A percentile compares a stretch with the other conserved stretches of the same genome.
phyloP scores from a whole-genome alignment of 768 basidiomycete species.

The Naganishia onofrii region DNA sequence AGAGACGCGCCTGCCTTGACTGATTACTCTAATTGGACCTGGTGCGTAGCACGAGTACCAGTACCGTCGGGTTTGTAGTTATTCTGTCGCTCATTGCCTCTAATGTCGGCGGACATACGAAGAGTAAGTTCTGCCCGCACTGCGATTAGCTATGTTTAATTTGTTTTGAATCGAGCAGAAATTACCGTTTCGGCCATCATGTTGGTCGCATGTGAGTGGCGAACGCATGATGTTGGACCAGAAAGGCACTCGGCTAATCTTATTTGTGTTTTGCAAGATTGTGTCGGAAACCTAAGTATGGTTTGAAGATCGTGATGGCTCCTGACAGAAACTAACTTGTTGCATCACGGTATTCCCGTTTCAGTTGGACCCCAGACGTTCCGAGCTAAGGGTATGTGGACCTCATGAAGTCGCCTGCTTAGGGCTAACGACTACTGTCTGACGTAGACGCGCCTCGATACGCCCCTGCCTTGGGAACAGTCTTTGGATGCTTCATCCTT shows the following conservation, averaged over 20 bases:
- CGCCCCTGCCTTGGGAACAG: constrained; percentile 14
- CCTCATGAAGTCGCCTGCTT: not conserved
- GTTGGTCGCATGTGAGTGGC: constrained; percentile 29
- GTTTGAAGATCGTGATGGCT: no score
- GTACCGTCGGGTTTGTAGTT: constrained; percentile 31
- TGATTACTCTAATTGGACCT: not conserved
- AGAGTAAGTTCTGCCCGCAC: constrained; percentile 19
- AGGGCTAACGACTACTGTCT: not conserved
- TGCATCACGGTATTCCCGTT: no score
- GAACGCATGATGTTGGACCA: no score
- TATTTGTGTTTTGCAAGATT: constrained; percentile 18
- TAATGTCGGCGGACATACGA: constrained; percentile 34
- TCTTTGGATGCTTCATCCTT: constrained; percentile 25
- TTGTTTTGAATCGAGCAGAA: not conserved
- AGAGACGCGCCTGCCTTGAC: not conserved
- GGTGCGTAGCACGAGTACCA: constrained; percentile 11
- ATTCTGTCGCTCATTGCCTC: constrained; percentile 32
- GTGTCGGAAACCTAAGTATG: constrained; percentile 33
- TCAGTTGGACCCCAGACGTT: constrained; percentile 28
- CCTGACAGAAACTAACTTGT: no score
- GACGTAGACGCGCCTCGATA: constrained; percentile 23
- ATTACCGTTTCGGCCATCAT: constrained; percentile 31
- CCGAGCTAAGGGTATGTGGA: constrained; percentile 9
- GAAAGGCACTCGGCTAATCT: not conserved
- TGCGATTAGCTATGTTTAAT: not conserved